These are phyloP conservation scores for Globisporangium cederbergense DNA, from an alignment of 352 stramenopile genomes.

Conservation along the genomic window DNA sequence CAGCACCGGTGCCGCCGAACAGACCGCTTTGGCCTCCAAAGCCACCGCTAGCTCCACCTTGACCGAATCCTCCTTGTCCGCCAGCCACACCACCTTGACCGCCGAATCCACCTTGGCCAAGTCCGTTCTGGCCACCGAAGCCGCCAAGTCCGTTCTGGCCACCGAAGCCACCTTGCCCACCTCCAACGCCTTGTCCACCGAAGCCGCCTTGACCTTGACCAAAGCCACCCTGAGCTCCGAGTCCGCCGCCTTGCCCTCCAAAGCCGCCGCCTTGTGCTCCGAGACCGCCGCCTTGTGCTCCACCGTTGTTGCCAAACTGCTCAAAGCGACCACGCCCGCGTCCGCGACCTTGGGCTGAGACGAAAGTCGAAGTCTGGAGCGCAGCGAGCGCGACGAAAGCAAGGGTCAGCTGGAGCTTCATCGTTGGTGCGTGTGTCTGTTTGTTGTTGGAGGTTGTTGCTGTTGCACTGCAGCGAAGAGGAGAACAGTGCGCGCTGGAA, in stretches of 20 bases:
- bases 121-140: neutral
- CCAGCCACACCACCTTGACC: no score
- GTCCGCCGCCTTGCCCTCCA: no score
- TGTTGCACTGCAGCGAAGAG: neutral
- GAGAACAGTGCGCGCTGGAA: neutral
- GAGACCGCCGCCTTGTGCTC: neutral
- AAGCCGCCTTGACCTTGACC: neutral
- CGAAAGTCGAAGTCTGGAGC: neutral
- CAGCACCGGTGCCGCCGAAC: neutral
- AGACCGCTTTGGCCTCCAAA: no score
- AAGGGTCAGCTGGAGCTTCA: constrained; percentile 1
- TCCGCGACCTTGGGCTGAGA: neutral
- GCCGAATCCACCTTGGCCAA: no score
- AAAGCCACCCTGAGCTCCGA: neutral
- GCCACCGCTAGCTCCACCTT: no score
- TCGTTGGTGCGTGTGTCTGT: neutral
- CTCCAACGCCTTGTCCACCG: neutral
- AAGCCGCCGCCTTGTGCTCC: neutral
- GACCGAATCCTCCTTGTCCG: no score
- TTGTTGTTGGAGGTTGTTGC: neutral
- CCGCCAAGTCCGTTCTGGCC: neutral
- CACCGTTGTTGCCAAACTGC: neutral
- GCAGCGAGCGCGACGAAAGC: neutral
- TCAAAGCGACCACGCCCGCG: constrained; percentile 1
- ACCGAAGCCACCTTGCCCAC: neutral